Conservation (phyloP, 768 basidiomycete genomes). For the Multifurca ochricompacta region DNA sequence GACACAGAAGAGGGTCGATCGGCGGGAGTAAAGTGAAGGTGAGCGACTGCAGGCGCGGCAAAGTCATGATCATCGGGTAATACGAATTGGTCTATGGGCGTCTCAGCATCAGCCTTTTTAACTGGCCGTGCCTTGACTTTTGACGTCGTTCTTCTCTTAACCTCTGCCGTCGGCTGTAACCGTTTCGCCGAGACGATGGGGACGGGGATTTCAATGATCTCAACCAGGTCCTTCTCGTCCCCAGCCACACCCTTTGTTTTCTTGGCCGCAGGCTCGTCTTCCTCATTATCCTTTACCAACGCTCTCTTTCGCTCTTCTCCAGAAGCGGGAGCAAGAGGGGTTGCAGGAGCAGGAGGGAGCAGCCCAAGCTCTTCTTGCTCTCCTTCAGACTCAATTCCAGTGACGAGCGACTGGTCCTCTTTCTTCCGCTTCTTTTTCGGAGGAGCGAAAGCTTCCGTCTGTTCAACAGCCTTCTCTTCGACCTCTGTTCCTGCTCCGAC, state of each 20-base stretch:
- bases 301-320: slow-evolving; percentile 27
- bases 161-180: slow-evolving; percentile 19
- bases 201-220: slow-evolving; percentile 15
- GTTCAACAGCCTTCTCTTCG: slow-evolving; percentile 27
- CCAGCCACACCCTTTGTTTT: slow-evolving; percentile 23
- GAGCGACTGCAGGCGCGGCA: slow-evolving; percentile 41
- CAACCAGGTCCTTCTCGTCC: slow-evolving; percentile 15
- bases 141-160: slow-evolving; percentile 33
- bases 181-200: slow-evolving; percentile 10
- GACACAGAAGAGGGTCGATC: slow-evolving; percentile 42
- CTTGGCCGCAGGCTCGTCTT: slow-evolving; percentile 42
- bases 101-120: slow-evolving; percentile 18
- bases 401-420: slow-evolving; percentile 34
- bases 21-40: slow-evolving; percentile 41
- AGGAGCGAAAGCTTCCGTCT: slow-evolving; percentile 32
- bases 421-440: slow-evolving; percentile 56
- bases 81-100: slow-evolving; percentile 41
- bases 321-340: slow-evolving; percentile 3
- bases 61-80: slow-evolving; percentile 43
- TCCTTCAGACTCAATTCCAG: slow-evolving; percentile 52
- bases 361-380: slow-evolving; percentile 34
- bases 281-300: slow-evolving; percentile 25
- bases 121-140: slow-evolving; percentile 35
- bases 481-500: slow-evolving; percentile 23
- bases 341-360: slow-evolving; percentile 22